Evolutionary conservation across 345 rosid genomes (phyloP), one percentile per base, ranked within the genome.

Genomic region (Moricandia moricandioides): DNA sequence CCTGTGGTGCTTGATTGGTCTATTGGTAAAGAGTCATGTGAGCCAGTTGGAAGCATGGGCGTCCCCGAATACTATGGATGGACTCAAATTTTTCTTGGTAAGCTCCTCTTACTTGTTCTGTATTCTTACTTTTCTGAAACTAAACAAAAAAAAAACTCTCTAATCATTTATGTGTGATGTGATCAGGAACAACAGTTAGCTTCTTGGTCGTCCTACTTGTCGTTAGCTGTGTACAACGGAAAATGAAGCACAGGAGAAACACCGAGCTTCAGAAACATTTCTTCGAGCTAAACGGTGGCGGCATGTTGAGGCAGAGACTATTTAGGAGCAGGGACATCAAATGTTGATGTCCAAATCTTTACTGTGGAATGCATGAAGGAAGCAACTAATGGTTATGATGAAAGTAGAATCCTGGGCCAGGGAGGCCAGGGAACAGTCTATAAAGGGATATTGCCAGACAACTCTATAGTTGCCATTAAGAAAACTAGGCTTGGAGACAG

Each of bases 51-150:
- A n/a, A n/a, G n/a, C n/a, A n/a, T n/a, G n/a, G n/a, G n/a, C n/a
- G n/a, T n/a, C n/a, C 0, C 0, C 84, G 86, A 6, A 69, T n/a
- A 61, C 18, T 12, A 1, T 12, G 7, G 5, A 24, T 67, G 71
- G 68, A 40, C 54, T 40, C 11, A 0, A 1, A 64, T 14, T 14
- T 1, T 60, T 16, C 26, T 60, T 60, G 64, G 64, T 60, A 60
- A 31, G 13, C 17, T 13, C 9, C 4, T 6, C 9, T 29, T 5
- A 58, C 35, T 57, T n/a, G 6, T 57, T 56, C 9, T 5, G n/a
- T 14, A 7, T 18, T 52, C 16, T 8, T 43, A 13, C 16, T 13
- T 43, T n/a, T 13, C 5, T 11, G 6, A 11, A n/a, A n/a, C n/a
- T n/a, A n/a, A 13, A 13, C 3, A 40, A 1, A 43, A 2, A 35